Conservation (phyloP, 1,284 basidiomycete genomes). For the Melanopsichium pennsylvanicum region DNA sequence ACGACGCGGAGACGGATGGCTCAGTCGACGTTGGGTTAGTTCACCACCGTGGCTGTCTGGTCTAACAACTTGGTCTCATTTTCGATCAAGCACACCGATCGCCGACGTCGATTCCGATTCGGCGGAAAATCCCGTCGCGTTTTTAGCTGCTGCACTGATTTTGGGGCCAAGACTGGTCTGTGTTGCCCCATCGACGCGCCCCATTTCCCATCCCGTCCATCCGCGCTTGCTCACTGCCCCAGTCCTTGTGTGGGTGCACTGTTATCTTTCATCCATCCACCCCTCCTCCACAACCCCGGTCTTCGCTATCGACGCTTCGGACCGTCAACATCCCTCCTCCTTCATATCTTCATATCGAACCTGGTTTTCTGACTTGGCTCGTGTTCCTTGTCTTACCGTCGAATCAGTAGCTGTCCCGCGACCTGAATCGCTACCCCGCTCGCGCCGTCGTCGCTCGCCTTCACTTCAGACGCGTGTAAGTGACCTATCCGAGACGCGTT, state of each 20-base stretch:
- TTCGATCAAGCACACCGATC: background rate
- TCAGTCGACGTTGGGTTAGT: background rate
- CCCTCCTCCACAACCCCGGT: slow-evolving; percentile 17
- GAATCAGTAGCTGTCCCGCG: slow-evolving; percentile 12
- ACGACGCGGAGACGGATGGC: slow-evolving; percentile 4
- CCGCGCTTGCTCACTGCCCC: background rate
- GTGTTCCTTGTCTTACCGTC: slow-evolving; percentile 1
- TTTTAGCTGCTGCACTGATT: background rate
- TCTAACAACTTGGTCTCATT: background rate
- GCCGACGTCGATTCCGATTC: too few species aligned
- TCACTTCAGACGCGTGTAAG: slow-evolving; percentile 46
- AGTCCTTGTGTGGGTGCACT: slow-evolving; percentile 1
- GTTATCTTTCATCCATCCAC: slow-evolving; percentile 27
- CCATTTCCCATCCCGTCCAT: background rate
- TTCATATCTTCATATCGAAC: slow-evolving; percentile 14
- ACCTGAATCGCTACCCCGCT: slow-evolving; percentile 10
- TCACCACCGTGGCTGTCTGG: background rate
- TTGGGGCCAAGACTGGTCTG: background rate
- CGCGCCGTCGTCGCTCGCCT: slow-evolving; percentile 30
- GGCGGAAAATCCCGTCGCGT: slow-evolving; percentile 1
- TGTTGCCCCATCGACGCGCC: slow-evolving; percentile 7
- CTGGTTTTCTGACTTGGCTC: slow-evolving; percentile 21
- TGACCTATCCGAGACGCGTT: slow-evolving; percentile 20
- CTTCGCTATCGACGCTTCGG: background rate
- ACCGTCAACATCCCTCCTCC: slow-evolving; percentile 1